These are phyloP conservation scores for Talaromyces sp. DNA, from an alignment of 2,329 filamentous ascomycete genomes.

Conservation along the genomic window DNA sequence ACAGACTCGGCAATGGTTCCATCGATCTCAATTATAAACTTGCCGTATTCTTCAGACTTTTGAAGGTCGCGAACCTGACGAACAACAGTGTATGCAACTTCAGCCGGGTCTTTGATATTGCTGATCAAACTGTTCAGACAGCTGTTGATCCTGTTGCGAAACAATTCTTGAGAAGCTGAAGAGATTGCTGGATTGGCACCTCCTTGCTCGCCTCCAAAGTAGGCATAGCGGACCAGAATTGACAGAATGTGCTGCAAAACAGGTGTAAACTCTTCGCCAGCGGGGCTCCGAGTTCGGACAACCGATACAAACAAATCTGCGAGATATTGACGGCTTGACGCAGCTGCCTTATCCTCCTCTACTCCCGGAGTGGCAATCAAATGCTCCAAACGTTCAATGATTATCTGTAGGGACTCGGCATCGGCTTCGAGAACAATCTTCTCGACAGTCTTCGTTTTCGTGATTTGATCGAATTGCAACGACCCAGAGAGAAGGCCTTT, in stretches of 20 bases:
- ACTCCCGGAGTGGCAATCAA: conserved; percentile 47
- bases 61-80: conserved; percentile 39
- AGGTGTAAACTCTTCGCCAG: conserved; percentile 36
- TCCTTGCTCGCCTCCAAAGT: conserved; percentile 43
- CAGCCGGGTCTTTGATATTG: conserved; percentile 36
- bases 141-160: conserved; percentile 55
- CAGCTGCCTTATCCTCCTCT: conserved; percentile 45
- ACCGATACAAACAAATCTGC: conserved; percentile 53
- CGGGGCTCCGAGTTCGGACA: conserved; percentile 41
- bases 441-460: conserved; percentile 81
- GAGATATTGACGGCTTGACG: conserved; percentile 47
- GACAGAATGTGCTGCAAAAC: conserved; percentile 46
- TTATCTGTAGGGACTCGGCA: conserved; percentile 47
- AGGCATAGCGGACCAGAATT: conserved; percentile 49
- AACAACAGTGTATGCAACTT: conserved; percentile 40
- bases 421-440: conserved; percentile 63
- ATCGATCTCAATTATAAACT: conserved; percentile 50
- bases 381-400: conserved; percentile 52
- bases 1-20: conserved; percentile 42
- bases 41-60: conserved; percentile 35
- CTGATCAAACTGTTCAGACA: conserved; percentile 52
- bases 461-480: conserved; percentile 80
- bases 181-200: conserved; percentile 40
- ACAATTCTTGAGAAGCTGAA: conserved; percentile 48
- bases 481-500: conserved; percentile 64